phyloP scores from a whole-genome alignment of 2,329 filamentous ascomycete species.

The Talaromyces sp. region DNA sequence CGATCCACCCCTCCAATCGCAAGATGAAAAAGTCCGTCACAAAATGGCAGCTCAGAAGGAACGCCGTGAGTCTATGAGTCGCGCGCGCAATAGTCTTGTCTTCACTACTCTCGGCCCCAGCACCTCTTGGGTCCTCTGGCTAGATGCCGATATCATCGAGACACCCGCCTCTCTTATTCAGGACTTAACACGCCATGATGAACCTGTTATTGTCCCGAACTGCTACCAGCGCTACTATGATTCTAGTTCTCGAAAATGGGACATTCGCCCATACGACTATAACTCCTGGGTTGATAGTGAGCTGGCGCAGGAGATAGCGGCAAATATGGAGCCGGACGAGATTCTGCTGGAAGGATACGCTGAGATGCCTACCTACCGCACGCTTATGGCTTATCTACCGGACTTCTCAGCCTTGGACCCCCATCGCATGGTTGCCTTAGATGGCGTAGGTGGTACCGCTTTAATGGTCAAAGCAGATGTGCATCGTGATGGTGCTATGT shows the following conservation, averaged over 20 bases:
- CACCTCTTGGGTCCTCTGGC: constrained; percentile 96
- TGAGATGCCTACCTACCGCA: constrained; percentile 89
- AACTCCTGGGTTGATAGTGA: constrained; percentile 96
- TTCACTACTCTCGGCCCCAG: constrained; percentile 91
- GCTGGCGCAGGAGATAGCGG: constrained; percentile 72
- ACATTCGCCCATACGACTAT: constrained; percentile 88
- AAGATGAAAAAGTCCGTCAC: constrained; percentile 86
- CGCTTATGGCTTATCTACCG: constrained; percentile 84
- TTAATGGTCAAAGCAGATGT: constrained; percentile 95
- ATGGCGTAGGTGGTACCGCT: constrained; percentile 92
- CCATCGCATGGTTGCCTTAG: constrained; percentile 72
- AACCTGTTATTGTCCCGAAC: constrained; percentile 91
- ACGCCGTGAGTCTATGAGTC: constrained; percentile 85
- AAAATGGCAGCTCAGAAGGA: constrained; percentile 88
- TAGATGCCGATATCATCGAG: constrained; percentile 90
- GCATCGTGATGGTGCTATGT: constrained; percentile 97
- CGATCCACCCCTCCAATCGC: constrained; percentile 76
- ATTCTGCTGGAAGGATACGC: constrained; percentile 91
- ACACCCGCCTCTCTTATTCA: constrained; percentile 83
- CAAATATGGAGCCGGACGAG: constrained; percentile 85
- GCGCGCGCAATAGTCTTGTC: constrained; percentile 88
- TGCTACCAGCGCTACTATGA: constrained; percentile 90
- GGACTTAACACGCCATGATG: constrained; percentile 83
- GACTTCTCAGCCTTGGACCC: constrained; percentile 55
- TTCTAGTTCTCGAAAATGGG: constrained; percentile 68